A percentile compares a stretch with the other conserved stretches of the same genome.
phyloP scores from a whole-genome alignment of 1,284 basidiomycete species.

The Austroboletus niveus region DNA sequence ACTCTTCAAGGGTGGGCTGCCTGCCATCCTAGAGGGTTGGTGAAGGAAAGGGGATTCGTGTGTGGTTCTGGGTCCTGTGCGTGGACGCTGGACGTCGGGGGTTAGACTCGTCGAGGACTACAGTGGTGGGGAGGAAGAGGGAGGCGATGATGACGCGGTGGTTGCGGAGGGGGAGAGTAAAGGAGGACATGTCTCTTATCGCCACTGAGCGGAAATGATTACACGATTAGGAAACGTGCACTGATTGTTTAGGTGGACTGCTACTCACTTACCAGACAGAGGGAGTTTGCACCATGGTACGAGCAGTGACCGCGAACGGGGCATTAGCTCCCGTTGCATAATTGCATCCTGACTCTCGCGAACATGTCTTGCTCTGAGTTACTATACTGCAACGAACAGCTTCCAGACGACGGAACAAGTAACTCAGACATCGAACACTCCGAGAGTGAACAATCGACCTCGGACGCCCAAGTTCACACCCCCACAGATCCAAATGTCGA shows the following conservation, averaged over 20 bases:
- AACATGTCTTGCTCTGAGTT: too few species aligned
- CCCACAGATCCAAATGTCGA: too few species aligned
- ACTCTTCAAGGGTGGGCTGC: constrained; percentile 48
- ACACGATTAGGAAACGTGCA: not conserved
- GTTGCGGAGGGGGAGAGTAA: constrained; percentile 46
- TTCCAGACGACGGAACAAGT: not conserved
- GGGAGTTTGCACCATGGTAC: too few species aligned
- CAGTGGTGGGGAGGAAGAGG: constrained; percentile 73
- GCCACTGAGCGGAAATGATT: not conserved
- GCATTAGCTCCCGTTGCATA: too few species aligned
- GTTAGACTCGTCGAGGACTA: constrained; percentile 54
- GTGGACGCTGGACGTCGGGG: constrained; percentile 42
- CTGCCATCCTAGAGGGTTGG: constrained; percentile 14
- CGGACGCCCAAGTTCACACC: too few species aligned
- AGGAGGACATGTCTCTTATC: not conserved
- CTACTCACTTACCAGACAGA: too few species aligned
- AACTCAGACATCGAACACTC: too few species aligned
- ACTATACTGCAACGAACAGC: too few species aligned
- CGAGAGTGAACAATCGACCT: too few species aligned
- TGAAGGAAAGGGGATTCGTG: constrained; percentile 15
- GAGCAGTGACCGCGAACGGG: too few species aligned
- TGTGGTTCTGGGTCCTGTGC: constrained; percentile 3
- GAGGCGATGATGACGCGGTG: constrained; percentile 75
- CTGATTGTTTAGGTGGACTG: not conserved
- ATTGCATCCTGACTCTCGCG: too few species aligned